phyloP scores from a whole-genome alignment of 306 rosid genomes.

The Gleditsia sinensis region DNA sequence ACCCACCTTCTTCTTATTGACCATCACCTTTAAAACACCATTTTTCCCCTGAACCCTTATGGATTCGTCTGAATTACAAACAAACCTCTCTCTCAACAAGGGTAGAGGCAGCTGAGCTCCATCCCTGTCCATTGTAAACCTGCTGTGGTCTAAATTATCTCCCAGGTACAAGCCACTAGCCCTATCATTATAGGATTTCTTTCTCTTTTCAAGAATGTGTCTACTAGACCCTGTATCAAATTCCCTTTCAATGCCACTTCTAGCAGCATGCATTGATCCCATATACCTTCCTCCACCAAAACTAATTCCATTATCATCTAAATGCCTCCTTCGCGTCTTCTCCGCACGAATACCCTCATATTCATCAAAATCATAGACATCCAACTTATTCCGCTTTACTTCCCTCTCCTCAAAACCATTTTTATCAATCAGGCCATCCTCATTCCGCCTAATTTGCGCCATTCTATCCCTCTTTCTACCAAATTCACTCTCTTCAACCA shows the following conservation, averaged over 20 bases:
- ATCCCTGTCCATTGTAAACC: conserved; percentile 53
- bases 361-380: conserved; percentile 70
- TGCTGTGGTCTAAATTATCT: conserved; percentile 43
- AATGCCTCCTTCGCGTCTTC: conserved; percentile 47
- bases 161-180: conserved; percentile 41
- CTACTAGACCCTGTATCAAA: conserved; percentile 63
- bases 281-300: conserved; percentile 57
- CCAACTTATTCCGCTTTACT: conserved; percentile 51
- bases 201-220: conserved; percentile 54
- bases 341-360: conserved; percentile 59
- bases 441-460: conserved; percentile 47
- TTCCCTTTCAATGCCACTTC: conserved; percentile 58
- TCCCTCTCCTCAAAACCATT: conserved; percentile 53
- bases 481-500: conserved; percentile 47
- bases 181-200: conserved; percentile 47
- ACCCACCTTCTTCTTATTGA: conserved; percentile 63
- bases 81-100: conserved; percentile 57
- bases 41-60: conserved; percentile 92
- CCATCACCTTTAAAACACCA: conserved; percentile 93
- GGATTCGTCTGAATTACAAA: conserved; percentile 58
- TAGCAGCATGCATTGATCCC: conserved; percentile 60
- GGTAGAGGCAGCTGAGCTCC: conserved; percentile 47
- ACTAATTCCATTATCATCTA: conserved; percentile 46
- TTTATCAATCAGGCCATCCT: conserved; percentile 39
- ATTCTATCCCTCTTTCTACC: conserved; percentile 60